phyloP scores from a whole-genome alignment of 805 yeast genomes.

The Starmerella sp. region DNA sequence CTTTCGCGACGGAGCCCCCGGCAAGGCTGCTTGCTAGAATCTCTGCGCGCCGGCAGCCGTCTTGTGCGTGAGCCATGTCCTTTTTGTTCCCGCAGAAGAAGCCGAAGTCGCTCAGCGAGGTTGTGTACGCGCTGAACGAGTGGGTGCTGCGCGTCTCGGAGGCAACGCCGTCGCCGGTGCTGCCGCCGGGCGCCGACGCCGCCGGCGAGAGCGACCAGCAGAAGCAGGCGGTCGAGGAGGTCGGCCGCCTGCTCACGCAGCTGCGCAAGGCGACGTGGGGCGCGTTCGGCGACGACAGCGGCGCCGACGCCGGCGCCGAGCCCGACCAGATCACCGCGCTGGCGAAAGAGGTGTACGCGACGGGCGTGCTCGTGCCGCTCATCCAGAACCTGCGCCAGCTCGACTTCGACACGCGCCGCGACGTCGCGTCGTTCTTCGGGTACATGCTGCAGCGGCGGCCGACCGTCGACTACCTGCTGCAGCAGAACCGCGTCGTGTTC shows the following conservation, averaged over 20 bases:
- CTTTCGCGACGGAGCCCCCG: not conserved
- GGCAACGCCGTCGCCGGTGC: not conserved
- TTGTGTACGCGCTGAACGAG: conserved; percentile 65
- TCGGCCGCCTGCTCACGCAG: conserved; percentile 15
- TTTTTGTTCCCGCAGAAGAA: conserved; percentile 74
- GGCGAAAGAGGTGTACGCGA: conserved; percentile 65
- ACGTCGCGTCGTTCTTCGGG: conserved; percentile 60
- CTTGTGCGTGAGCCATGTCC: conserved; percentile 43
- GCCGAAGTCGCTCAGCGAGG: conserved; percentile 81
- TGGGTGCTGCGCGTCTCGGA: conserved; percentile 28
- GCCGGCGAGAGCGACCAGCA: conserved; percentile 9
- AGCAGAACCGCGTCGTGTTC: conserved; percentile 51
- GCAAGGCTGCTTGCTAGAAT: not conserved
- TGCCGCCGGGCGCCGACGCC: not conserved
- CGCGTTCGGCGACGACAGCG: conserved; percentile 2
- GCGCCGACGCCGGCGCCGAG: conserved; percentile 21
- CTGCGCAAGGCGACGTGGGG: conserved; percentile 16
- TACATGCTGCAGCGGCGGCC: conserved; percentile 74
- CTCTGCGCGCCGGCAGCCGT: not conserved
- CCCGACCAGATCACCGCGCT: conserved; percentile 66
- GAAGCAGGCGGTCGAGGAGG: conserved; percentile 29
- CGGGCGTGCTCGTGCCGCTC: conserved; percentile 57
- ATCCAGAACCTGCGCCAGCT: conserved; percentile 49
- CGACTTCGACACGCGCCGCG: conserved; percentile 85
- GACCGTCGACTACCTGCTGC: conserved; percentile 70